Evolutionary conservation across 2,329 filamentous ascomycete genomes (phyloP).

Genomic region (Fusarium falciforme): DNA sequence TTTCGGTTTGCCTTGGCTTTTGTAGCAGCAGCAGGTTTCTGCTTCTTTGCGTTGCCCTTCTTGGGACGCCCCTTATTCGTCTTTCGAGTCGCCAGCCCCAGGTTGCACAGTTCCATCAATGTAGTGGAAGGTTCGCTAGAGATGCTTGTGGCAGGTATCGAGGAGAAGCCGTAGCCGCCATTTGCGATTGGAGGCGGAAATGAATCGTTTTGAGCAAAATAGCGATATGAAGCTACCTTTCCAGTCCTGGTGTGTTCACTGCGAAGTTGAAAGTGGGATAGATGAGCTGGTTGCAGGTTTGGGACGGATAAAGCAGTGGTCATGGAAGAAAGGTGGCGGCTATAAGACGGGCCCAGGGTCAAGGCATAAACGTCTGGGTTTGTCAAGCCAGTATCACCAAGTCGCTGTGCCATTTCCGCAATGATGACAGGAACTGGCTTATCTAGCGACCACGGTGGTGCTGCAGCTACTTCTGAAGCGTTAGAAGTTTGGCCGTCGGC

Average conservation of each 20-base stretch:
- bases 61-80: constrained; percentile 42
- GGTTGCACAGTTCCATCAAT: constrained; percentile 44
- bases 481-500: constrained; percentile 38
- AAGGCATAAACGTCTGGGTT: constrained; percentile 53
- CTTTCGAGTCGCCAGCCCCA: constrained; percentile 36
- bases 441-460: constrained; percentile 50
- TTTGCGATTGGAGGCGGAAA: not conserved
- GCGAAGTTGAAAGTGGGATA: constrained; percentile 49
- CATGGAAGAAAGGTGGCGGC: constrained; percentile 52
- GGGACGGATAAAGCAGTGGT: constrained; percentile 50
- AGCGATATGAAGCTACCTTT: constrained; percentile 52
- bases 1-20: constrained; percentile 18
- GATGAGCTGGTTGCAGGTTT: constrained; percentile 47
- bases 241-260: constrained; percentile 52
- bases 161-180: constrained; percentile 32
- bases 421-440: constrained; percentile 49
- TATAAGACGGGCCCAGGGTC: constrained; percentile 52
- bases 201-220: constrained; percentile 36
- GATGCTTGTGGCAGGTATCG: constrained; percentile 3
- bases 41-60: constrained; percentile 22
- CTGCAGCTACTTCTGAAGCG: constrained; percentile 39
- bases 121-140: constrained; percentile 14
- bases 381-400: constrained; percentile 46
- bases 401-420: constrained; percentile 43
- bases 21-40: not conserved